Evolutionary conservation across 2,329 filamentous ascomycete genomes (phyloP), one percentile per base, ranked within the genome.

Genomic region (Hypocreales sp.): DNA sequence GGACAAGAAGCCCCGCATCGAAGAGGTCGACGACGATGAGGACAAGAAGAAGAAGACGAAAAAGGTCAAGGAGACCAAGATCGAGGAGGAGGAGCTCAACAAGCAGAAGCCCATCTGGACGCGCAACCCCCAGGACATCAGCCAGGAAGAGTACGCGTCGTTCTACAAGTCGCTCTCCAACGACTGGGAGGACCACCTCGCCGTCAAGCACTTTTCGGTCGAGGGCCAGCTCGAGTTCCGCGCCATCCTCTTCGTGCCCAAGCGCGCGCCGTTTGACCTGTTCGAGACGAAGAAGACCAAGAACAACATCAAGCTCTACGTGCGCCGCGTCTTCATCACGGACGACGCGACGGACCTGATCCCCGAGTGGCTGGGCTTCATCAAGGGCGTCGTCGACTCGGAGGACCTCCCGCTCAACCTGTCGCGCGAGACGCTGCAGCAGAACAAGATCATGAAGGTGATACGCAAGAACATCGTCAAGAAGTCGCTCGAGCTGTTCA

Each of bases 381-480:
- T 98, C 76, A 98, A 98, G 81, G 90, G 90, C 79, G 90, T 98
- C 48, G 90, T 98, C 59, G 90, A 98, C 67, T 98, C 90, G 50
- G 90, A 98, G 74, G 90, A 98, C 60, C 80, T 98, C 38, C 90
- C 90, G 47, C 80, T 98, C 60, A 98, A 98, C 77, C 64, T 98
- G 67, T 95, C 90, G 53, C 90, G 90, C 79, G 90, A 98, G 78
- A 95, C 87, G 32, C 83, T 98, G 27, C 90, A 98, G 68, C 90
- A 95, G 73, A 98, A 95, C 81, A 95, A 95, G 84, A 98, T 98
- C 72, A 95, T 95, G 90, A 95, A 95, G 80, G 90, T 95, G 61
- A 95, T 95, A 75, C 92, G 92, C 78, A 98, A 98, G 84, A 98
- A 98, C 79, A 93, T 98, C 42, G 86, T 98, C 72, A 98, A 95